A percentile compares a stretch with the other conserved stretches of the same genome.
These are phyloP conservation scores for Penicillium hordei DNA, from an alignment of 2,329 filamentous ascomycete species.

Conservation along the genomic window DNA sequence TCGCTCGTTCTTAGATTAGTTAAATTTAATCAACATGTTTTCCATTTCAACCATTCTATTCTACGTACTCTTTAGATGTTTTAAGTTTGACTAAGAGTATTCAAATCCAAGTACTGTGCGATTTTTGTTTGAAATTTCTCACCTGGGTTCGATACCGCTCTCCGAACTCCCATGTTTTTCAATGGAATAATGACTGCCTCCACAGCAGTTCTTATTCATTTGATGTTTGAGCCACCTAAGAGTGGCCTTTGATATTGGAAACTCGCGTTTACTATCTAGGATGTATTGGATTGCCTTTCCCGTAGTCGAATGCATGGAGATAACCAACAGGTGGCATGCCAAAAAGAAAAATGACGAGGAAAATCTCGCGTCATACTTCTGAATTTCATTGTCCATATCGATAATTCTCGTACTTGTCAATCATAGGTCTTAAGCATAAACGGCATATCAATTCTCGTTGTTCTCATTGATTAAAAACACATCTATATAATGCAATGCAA, in stretches of 20 bases:
- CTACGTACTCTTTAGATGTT: background rate
- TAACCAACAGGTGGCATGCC: background rate
- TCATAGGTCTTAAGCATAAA: background rate
- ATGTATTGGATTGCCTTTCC: too few species aligned
- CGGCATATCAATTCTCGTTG: background rate
- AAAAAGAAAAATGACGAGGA: too few species aligned
- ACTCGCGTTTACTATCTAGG: background rate
- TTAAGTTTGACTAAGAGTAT: background rate
- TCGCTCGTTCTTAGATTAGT: background rate
- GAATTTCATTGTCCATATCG: background rate
- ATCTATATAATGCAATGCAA: conserved; percentile 6
- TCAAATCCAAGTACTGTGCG: background rate
- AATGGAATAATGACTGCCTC: background rate
- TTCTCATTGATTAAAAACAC: background rate
- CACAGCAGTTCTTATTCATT: background rate
- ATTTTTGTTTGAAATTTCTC: too few species aligned
- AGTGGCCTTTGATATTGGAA: background rate
- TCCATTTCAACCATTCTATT: background rate
- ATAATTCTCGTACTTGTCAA: background rate
- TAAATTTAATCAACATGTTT: background rate
- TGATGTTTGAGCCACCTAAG: background rate
- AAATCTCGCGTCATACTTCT: background rate
- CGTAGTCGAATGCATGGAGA: background rate
- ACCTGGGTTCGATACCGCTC: too few species aligned
- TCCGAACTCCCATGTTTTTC: too few species aligned